These are phyloP conservation scores for Aspergillus latus DNA, from an alignment of 2,329 filamentous ascomycete genomes.

Conservation along the genomic window DNA sequence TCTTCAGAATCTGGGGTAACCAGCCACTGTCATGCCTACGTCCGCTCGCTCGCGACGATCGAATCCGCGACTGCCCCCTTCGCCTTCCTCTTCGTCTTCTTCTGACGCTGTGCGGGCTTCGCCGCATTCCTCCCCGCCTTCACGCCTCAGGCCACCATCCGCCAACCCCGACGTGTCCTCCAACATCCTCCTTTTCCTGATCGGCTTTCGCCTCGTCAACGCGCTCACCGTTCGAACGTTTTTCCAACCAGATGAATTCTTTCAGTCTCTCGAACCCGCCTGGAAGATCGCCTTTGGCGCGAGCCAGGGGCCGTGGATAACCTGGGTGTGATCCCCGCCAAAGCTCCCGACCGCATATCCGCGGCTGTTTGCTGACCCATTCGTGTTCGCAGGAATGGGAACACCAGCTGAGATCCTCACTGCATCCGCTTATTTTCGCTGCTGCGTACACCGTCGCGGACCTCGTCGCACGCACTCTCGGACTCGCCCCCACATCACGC, in stretches of 20 bases:
- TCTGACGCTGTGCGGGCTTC: not conserved
- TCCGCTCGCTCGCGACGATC: constrained; percentile 7
- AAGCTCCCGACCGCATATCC: not conserved
- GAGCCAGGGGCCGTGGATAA: constrained; percentile 81
- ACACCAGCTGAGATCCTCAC: constrained; percentile 78
- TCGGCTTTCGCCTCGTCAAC: constrained; percentile 77
- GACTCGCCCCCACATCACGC: constrained; percentile 55
- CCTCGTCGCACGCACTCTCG: constrained; percentile 55
- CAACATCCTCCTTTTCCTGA: constrained; percentile 40
- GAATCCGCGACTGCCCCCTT: not conserved
- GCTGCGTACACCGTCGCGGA: constrained; percentile 66
- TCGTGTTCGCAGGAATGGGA: constrained; percentile 75
- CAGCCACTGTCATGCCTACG: not conserved
- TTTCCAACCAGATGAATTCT: constrained; percentile 98
- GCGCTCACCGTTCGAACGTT: constrained; percentile 79
- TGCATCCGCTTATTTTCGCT: constrained; percentile 88
- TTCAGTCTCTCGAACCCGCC: constrained; percentile 90
- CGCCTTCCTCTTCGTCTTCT: constrained; percentile 4
- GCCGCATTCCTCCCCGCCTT: constrained; percentile 8
- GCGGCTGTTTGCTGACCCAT: not conserved
- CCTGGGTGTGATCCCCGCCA: constrained; percentile 67
- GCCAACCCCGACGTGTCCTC: constrained; percentile 12
- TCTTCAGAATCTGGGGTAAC: constrained; percentile 5
- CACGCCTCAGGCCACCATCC: constrained; percentile 15
- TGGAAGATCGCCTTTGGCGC: constrained; percentile 84